phyloP scores from a whole-genome alignment of 2,329 filamentous ascomycete species.

The Fusarium duplospermum region DNA sequence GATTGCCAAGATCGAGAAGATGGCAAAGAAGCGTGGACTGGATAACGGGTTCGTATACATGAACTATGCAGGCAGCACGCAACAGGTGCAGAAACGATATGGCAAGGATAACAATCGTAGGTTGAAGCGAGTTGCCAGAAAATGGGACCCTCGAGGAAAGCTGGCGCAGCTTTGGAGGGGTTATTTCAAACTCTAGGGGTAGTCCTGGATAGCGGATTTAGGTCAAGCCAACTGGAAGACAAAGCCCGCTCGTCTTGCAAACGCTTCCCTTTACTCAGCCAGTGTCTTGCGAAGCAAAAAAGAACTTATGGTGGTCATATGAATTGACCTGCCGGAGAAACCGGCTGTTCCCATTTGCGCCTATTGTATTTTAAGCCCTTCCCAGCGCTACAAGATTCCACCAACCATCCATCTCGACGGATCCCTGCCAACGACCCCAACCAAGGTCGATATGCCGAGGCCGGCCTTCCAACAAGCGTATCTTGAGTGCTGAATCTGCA shows the following conservation, averaged over 20 bases:
- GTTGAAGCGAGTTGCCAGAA: slow-evolving; percentile 8
- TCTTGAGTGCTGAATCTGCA: not conserved
- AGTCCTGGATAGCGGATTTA: slow-evolving; percentile 35
- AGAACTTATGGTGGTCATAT: no score
- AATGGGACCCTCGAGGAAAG: slow-evolving; percentile 14
- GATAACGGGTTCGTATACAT: slow-evolving; percentile 18
- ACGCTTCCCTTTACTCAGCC: not conserved
- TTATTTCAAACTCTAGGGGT: slow-evolving; percentile 13
- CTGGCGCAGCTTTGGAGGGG: slow-evolving; percentile 12
- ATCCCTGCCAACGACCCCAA: no score
- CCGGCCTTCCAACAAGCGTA: not conserved
- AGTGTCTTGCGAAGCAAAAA: not conserved
- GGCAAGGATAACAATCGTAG: slow-evolving; percentile 6
- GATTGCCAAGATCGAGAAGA: not conserved
- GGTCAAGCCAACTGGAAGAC: not conserved
- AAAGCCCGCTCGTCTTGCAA: not conserved
- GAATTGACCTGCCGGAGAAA: no score
- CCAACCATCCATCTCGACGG: no score
- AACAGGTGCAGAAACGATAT: slow-evolving; percentile 17
- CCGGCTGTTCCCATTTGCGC: no score
- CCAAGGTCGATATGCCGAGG: no score
- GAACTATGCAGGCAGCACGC: slow-evolving; percentile 22
- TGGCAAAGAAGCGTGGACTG: slow-evolving; percentile 10
- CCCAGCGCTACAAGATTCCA: not conserved
- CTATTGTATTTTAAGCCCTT: not conserved